Conservation (phyloP, 2,329 filamentous ascomycete genomes). For the Fusarium sp. region DNA sequence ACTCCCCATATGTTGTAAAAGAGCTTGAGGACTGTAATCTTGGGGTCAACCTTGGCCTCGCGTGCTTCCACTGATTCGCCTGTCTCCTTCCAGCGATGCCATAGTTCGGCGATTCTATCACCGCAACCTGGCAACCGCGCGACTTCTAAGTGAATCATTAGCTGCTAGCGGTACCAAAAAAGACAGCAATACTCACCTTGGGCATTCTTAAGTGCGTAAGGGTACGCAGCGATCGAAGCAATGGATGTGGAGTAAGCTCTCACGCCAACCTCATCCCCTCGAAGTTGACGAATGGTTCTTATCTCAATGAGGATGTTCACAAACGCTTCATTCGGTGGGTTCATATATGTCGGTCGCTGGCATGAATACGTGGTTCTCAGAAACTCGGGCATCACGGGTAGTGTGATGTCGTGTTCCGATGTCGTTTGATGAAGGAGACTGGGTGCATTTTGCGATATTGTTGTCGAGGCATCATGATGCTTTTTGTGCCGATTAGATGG, state of each 20-base stretch:
- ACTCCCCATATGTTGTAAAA: constrained; percentile 97
- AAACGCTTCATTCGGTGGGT: constrained; percentile 79
- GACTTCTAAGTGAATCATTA: constrained; percentile 52
- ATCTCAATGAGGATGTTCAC: constrained; percentile 80
- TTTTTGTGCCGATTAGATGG: constrained; percentile 12
- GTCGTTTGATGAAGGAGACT: constrained; percentile 75
- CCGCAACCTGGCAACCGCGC: constrained; percentile 80
- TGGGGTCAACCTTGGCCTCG: constrained; percentile 71
- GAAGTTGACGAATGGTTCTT: constrained; percentile 74
- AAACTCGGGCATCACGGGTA: constrained; percentile 76
- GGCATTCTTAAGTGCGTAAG: constrained; percentile 57
- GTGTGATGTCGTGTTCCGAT: constrained; percentile 74
- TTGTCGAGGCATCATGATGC: constrained; percentile 1
- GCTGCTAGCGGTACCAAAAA: background rate
- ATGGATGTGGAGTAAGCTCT: constrained; percentile 90
- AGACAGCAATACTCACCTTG: constrained; percentile 50
- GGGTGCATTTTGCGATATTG: constrained; percentile 38
- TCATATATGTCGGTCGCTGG: constrained; percentile 76
- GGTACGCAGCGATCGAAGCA: constrained; percentile 84
- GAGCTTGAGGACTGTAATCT: constrained; percentile 69
- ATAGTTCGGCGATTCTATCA: constrained; percentile 80
- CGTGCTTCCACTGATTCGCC: constrained; percentile 71
- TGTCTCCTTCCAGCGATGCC: constrained; percentile 74
- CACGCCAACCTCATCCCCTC: constrained; percentile 80
- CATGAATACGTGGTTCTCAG: constrained; percentile 76